Evolutionary conservation across 2,329 filamentous ascomycete species (phyloP).

Genomic region (Hymenoscyphus occultus): DNA sequence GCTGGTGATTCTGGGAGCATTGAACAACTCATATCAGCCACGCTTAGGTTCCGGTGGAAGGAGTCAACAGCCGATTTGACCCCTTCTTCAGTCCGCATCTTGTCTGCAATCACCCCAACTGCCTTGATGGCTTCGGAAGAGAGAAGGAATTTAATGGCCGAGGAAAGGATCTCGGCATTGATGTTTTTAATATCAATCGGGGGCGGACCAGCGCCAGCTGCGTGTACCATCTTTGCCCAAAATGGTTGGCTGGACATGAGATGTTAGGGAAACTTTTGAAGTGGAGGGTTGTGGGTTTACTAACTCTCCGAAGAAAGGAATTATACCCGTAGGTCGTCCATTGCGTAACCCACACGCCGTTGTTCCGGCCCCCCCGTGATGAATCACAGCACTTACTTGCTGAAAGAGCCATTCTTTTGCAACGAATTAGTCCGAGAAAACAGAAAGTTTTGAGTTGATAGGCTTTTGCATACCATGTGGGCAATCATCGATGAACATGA

Average conservation of each 20-base stretch:
- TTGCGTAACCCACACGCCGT: constrained; percentile 53
- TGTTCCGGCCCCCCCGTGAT: constrained; percentile 59
- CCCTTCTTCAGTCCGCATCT: constrained; percentile 63
- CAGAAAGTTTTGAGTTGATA: background rate
- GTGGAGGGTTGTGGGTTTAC: constrained; percentile 1
- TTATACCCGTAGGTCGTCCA: constrained; percentile 50
- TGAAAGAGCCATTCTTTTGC: constrained; percentile 52
- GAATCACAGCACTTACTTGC: constrained; percentile 52
- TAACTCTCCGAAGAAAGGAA: constrained; percentile 55
- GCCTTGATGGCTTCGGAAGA: constrained; percentile 54
- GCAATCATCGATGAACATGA: constrained; percentile 13
- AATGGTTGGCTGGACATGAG: constrained; percentile 56
- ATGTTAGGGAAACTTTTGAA: background rate
- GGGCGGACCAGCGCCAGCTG: constrained; percentile 65
- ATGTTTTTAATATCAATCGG: constrained; percentile 67
- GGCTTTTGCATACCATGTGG: constrained; percentile 7
- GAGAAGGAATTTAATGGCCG: constrained; percentile 59
- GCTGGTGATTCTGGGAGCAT: constrained; percentile 54
- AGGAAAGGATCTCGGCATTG: constrained; percentile 59
- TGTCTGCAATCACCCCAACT: constrained; percentile 47
- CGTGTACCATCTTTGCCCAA: constrained; percentile 72
- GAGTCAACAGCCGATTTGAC: constrained; percentile 58
- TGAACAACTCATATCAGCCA: constrained; percentile 62
- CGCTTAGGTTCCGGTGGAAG: constrained; percentile 65
- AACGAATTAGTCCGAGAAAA: background rate